Percentiles rank a stretch among this genome's conserved stretches.
Conservation (phyloP, 495 filamentous ascomycete genomes). For the Neurospora cerealis region DNA sequence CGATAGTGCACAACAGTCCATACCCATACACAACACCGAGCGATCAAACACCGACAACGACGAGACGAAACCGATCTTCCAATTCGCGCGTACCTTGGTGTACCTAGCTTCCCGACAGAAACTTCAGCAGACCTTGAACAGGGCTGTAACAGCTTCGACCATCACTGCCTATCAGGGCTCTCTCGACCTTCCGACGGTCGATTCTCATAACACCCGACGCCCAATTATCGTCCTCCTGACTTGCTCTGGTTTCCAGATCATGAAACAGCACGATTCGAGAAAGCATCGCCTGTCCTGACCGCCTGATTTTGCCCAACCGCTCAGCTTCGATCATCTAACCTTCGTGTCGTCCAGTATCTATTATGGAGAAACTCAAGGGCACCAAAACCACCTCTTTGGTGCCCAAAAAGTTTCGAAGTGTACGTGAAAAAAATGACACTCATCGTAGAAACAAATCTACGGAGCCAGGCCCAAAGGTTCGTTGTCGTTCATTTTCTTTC, state of each 20-base stretch:
- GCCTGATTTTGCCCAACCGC: neutral
- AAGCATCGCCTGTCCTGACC: neutral
- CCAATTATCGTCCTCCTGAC: neutral
- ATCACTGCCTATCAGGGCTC: neutral
- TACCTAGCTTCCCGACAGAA: neutral
- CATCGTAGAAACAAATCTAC: slow-evolving; percentile 39
- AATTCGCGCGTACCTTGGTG: neutral
- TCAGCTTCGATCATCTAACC: neutral
- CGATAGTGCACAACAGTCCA: neutral
- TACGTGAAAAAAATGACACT: slow-evolving; percentile 54
- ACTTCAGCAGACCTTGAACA: neutral
- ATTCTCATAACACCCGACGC: neutral
- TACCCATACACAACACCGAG: neutral
- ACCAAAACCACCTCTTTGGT: slow-evolving; percentile 8
- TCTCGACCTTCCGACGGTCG: neutral
- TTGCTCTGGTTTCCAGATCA: neutral
- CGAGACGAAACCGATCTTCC: neutral
- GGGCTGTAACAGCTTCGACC: neutral
- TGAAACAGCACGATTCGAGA: neutral
- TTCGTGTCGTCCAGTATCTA: neutral
- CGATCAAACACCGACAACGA: neutral
- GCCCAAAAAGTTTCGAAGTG: slow-evolving; percentile 54
- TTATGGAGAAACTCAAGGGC: slow-evolving; percentile 19
- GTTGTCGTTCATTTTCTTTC: slow-evolving; percentile 8
- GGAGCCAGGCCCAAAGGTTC: slow-evolving; percentile 40